A percentile compares a stretch with the other conserved stretches of the same genome.
These are phyloP conservation scores for Leccinellum rugosiceps DNA, from an alignment of 768 basidiomycete genomes.

Conservation along the genomic window DNA sequence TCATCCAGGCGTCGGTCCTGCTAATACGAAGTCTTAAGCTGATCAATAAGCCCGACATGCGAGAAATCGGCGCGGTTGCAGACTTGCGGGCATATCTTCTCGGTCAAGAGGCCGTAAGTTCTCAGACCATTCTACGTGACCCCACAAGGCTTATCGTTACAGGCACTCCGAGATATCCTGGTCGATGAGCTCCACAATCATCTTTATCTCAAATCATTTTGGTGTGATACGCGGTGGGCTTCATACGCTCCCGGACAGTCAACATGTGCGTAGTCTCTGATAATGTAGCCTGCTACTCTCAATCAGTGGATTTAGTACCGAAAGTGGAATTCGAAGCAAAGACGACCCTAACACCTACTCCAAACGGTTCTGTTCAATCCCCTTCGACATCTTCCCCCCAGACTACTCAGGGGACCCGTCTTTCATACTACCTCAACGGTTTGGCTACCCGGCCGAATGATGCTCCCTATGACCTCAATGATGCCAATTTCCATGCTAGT, in stretches of 20 bases:
- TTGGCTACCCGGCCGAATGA: constrained; percentile 75
- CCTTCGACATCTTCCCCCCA: constrained; percentile 39
- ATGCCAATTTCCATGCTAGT: constrained; percentile 30
- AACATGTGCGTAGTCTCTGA: constrained; percentile 48
- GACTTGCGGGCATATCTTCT: constrained; percentile 84
- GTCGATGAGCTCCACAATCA: constrained; percentile 96
- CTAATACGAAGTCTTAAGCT: constrained; percentile 86
- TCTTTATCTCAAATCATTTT: constrained; percentile 95
- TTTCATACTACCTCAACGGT: constrained; percentile 61
- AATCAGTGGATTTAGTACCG: constrained; percentile 45
- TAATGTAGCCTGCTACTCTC: constrained; percentile 2
- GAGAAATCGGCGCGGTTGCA: constrained; percentile 91
- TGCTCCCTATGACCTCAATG: constrained; percentile 63
- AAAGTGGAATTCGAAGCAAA: constrained; percentile 65
- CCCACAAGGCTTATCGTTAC: constrained; percentile 11
- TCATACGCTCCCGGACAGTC: constrained; percentile 80
- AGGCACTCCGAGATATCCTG: constrained; percentile 91
- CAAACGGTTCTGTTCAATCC: constrained; percentile 20
- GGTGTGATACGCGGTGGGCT: constrained; percentile 92
- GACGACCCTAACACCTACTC: constrained; percentile 18
- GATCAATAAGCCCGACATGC: constrained; percentile 89
- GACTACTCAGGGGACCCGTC: constrained; percentile 42
- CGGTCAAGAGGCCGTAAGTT: constrained; percentile 80
- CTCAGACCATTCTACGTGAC: background rate
- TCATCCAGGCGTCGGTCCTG: constrained; percentile 83